A percentile compares a stretch with the other conserved stretches of the same genome.
phyloP scores from a whole-genome alignment of 768 basidiomycete species.

The Dioszegia hungarica region DNA sequence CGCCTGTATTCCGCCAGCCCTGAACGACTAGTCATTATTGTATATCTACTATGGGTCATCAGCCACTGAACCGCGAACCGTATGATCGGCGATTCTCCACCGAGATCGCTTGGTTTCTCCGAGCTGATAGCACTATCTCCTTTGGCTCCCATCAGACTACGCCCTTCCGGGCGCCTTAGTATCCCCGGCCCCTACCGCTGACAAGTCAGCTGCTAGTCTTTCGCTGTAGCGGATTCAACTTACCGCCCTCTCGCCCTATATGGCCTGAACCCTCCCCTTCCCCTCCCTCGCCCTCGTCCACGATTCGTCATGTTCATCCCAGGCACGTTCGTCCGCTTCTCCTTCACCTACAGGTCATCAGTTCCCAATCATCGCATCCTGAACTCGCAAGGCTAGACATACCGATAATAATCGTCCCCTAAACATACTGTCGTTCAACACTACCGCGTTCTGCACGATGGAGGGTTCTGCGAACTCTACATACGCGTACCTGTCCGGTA shows the following conservation, averaged over 20 bases:
- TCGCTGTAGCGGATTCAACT: neutral
- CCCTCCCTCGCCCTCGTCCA: constrained; percentile 61
- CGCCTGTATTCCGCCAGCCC: too few relatives aligned
- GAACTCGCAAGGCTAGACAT: constrained; percentile 21
- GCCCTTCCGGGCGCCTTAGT: too few relatives aligned
- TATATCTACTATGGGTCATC: too few relatives aligned
- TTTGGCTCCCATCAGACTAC: too few relatives aligned
- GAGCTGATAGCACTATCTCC: too few relatives aligned
- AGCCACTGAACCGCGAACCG: too few relatives aligned
- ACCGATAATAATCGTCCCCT: constrained; percentile 89
- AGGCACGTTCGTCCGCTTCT: constrained; percentile 93
- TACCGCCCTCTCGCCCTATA: constrained; percentile 25
- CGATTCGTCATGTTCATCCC: constrained; percentile 74
- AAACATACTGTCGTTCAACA: constrained; percentile 95
- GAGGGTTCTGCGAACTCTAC: constrained; percentile 95
- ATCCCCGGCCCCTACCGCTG: neutral
- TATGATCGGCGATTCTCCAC: too few relatives aligned
- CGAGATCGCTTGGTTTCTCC: too few relatives aligned
- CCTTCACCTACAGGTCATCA: constrained; percentile 65
- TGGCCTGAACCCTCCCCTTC: constrained; percentile 52
- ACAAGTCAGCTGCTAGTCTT: neutral
- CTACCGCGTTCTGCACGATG: constrained; percentile 81
- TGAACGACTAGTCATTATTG: too few relatives aligned
- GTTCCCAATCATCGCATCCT: neutral
- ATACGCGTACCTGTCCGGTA: constrained; percentile 74